Evolutionary conservation across 345 rosid genomes (phyloP), one percentile per base, ranked within the genome.

Genomic region (Nephelium lappaceum): DNA sequence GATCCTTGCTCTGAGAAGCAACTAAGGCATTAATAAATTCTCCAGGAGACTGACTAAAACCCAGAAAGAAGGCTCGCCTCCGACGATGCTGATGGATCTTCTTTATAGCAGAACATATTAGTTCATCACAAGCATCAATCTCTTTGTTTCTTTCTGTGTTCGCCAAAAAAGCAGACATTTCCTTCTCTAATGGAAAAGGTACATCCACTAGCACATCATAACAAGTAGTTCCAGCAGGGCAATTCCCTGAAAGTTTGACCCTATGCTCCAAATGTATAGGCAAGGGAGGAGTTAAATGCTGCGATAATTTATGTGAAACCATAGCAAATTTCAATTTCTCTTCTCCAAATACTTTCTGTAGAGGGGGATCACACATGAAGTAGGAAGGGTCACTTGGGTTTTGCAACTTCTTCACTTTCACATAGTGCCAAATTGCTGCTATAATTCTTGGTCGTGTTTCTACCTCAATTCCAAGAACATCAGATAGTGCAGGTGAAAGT

Each of bases 371-470:
- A 64, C 90, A 89, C 25, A 71, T 47, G 81, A 89, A 89, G 80
- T 67, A 79, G 60, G 89, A 85, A 43, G 86, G 87, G 70, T 88
- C 87, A 75, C 66, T 82, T 31, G 82, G 85, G 64, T 75, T 84
- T 85, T 89, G 93, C 80, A 89, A 78, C 76, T 85, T 86, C 79
- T 76, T 86, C 8, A 83, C 75, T 72, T 88, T 89, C 66, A 89
- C 88, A 73, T 89, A 89, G 71, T 89, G 87, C 93, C 91, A 89
- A 72, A 89, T 77, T 72, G 93, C 93, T 57, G 87, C 83, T 67
- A 86, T 55, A 79, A 89, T 67, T 85, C 84, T 85, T 61, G 85
- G 71, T 10, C 89, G 86, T 3, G 88, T 88, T 76, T 86, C 93
- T 53, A 80, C 83, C 76, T 89, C 91, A 71, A 86, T 79, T 51